phyloP scores from a whole-genome alignment of 225 moss, liverwort and hornwort species.

The Rhytidiadelphus loreus region DNA sequence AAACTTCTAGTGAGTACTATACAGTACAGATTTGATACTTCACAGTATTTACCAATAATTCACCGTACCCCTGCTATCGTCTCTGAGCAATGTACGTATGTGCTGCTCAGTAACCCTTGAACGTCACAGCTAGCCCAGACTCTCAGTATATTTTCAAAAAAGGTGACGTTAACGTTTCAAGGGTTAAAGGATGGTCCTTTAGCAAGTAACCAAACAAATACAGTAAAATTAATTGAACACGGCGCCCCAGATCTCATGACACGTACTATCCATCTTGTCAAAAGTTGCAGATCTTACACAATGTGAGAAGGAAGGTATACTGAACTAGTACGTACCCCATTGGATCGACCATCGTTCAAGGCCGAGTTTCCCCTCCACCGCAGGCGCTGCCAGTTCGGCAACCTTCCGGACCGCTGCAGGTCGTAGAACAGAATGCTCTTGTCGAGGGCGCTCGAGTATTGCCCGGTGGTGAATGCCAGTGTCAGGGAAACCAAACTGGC shows the following conservation, averaged over 20 bases:
- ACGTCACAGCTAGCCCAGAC: neutral
- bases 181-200: neutral
- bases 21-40: neutral
- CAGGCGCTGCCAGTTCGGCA: slow-evolving; percentile 38
- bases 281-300: neutral
- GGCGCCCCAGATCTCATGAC: neutral
- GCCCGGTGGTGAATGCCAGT: slow-evolving; percentile 4
- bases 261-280: too few relatives aligned
- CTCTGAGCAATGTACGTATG: neutral
- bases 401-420: slow-evolving; percentile 34
- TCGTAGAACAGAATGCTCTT: slow-evolving; percentile 46
- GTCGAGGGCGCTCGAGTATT: slow-evolving; percentile 32
- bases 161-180: neutral
- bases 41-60: neutral
- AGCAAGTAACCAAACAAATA: neutral
- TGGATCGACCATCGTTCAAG: slow-evolving; percentile 24
- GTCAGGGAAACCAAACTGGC: slow-evolving; percentile 1
- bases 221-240: neutral
- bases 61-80: neutral
- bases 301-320: neutral
- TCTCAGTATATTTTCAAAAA: neutral
- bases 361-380: slow-evolving; percentile 48
- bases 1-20: neutral
- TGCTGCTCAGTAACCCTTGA: neutral
- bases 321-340: slow-evolving; percentile 2